Base-by-base conservation (phyloP, 176 grass and related monocot genomes). In the Tillandsia leiboldiana region DNA sequence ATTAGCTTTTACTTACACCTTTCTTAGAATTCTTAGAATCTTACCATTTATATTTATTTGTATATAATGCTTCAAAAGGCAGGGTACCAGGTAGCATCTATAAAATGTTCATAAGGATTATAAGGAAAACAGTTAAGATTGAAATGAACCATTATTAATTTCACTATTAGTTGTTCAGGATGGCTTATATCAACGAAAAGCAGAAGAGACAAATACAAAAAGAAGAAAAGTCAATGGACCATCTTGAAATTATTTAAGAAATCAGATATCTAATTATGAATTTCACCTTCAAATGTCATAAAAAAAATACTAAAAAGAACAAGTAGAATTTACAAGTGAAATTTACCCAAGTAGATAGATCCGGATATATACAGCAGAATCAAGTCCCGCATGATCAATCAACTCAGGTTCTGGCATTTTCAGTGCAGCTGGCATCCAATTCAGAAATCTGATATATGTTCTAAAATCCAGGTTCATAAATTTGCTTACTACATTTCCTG, bases 371-470 rank as follows among this genome's bases (percentile, higher is more conserved):
- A 87, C 88, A 0, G 92, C 86, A 2, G 92, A 89, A 69, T 96
- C 92, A 4, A 96, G 83, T 53, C 92, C 88, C 2, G 92, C 92
- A 64, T 92, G 93, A 3, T 84, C 81, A 70, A 96, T 85, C 61
- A 96, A 71, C 75, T 91, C 88, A 65, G 83, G 83, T 75, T 96
- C 86, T 23, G 89, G 93, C 93, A 96, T 96, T 89, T 80, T 83
- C 66, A 96, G 84, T 1, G 92, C 92, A 10, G 88, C 86, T 3
- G 89, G 93, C 89, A 96, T 92, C 93, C 93, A 96, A 68, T 90
- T 96, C 53, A 96, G 75, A 82, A 96, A 96, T 14, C 88, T 76
- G 1, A 96, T 22, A 70, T 96, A 96, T 33, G 85, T 96, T 56
- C 80, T 79, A 12, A 84, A 49, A 75, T 96, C 85, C 9, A 85